Percentiles rank a stretch among this genome's conserved stretches.
phyloP scores from a whole-genome alignment of 2,329 filamentous ascomycete species.

The Aspergillus pseudoviridinutans region DNA sequence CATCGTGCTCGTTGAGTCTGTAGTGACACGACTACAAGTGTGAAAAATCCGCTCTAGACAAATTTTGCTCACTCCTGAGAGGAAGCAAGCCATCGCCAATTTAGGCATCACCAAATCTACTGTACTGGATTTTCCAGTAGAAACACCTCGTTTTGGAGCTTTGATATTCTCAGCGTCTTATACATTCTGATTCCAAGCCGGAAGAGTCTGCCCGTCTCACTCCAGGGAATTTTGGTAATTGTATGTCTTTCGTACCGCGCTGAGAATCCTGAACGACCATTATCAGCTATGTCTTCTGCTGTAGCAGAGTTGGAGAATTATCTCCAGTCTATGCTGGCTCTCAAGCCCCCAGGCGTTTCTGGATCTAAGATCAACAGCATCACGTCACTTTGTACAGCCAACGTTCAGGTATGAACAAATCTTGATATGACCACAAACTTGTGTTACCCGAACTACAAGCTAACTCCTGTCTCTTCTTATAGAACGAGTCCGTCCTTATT shows the following conservation, averaged over 20 bases:
- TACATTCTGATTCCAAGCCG: constrained; percentile 12
- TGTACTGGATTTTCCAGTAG: constrained; percentile 25
- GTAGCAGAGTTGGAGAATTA: constrained; percentile 87
- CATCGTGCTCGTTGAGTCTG: constrained; percentile 33
- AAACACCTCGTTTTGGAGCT: constrained; percentile 13
- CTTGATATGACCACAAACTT: neutral
- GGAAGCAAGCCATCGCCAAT: constrained; percentile 5
- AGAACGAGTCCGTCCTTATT: constrained; percentile 93
- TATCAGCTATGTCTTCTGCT: constrained; percentile 65
- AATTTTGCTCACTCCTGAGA: constrained; percentile 13
- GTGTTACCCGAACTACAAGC: constrained; percentile 6
- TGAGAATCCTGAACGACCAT: constrained; percentile 8
- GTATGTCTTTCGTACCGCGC: constrained; percentile 10
- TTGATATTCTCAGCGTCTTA: constrained; percentile 11
- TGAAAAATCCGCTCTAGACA: constrained; percentile 24
- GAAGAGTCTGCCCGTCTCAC: constrained; percentile 7
- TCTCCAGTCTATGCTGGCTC: constrained; percentile 82
- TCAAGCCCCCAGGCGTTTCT: constrained; percentile 92
- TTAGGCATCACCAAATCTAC: constrained; percentile 16
- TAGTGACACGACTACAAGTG: constrained; percentile 32
- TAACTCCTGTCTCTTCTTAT: constrained; percentile 29
- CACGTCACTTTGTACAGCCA: constrained; percentile 80
- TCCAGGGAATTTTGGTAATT: constrained; percentile 9
- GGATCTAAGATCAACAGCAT: constrained; percentile 86
- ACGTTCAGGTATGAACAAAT: constrained; percentile 71